Base-by-base conservation (phyloP, 2,329 filamentous ascomycete species). In the Epichloe amarillans region DNA sequence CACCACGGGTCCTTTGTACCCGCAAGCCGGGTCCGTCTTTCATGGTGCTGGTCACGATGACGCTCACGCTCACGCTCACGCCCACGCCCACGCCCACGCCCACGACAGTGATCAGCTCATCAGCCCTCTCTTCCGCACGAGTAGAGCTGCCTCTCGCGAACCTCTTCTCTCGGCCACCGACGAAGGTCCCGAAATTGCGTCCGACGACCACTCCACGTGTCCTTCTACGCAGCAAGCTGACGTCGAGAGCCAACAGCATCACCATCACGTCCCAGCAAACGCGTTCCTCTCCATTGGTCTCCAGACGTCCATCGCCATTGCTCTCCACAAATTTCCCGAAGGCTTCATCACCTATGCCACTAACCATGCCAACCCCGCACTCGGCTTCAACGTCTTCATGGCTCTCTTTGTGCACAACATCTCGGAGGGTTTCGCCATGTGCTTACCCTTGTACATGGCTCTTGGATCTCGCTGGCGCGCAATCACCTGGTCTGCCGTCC, bases 341-440 rank as follows among this genome's bases (percentile, higher is more conserved):
- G 82, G 82, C 21, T 85, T 85, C 64, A 84, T 98, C 58, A 97
- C 91, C 1, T 98, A 94, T 64, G 91, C 93, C 10, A 96, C 93
- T 10, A 98, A 97, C 67, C 93, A 98, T 64, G 91, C 89, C 12
- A 97, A 90, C 64, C 90, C 93, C 0, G 74, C 78, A 0, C 79
- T 98, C 0, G 93, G 93, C 19, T 82, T 95, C 66, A 86, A 87
- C 49, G 88, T 98, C 50, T 98, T 98, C 69, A 79, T 97, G 66
- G 91, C 93, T 0, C 77, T 98, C 7, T 95, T 95, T 63, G 91
- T 98, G 53, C 93, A 98, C 75, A 98, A 97, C 69, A 95, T 98
- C 61, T 90, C 88, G 30, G 93, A 98, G 70, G 93, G 93, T 2
- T 97, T 97, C 64, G 88, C 90, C 54, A 85, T 98, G 77, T 88